Evolutionary conservation across 2,329 filamentous ascomycete genomes (phyloP).

Genomic region (Zarea fungicola): DNA sequence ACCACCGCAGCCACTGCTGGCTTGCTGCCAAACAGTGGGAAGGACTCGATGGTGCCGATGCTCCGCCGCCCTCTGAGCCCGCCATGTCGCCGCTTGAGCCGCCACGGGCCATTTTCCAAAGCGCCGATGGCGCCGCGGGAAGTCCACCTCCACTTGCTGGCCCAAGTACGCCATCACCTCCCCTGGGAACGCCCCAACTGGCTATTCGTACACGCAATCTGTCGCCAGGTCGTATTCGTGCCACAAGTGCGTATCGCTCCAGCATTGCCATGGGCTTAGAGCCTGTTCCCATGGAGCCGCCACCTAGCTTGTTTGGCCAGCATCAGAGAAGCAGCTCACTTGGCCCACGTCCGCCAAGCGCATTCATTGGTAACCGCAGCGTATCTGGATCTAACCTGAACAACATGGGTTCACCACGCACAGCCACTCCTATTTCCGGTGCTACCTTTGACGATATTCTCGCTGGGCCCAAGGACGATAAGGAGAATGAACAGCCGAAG

Average conservation of each 20-base stretch:
- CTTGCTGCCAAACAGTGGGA: slow-evolving; percentile 48
- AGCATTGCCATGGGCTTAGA: slow-evolving; percentile 41
- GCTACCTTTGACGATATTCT: slow-evolving; percentile 48
- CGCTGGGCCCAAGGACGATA: slow-evolving; percentile 27
- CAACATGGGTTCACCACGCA: slow-evolving; percentile 19
- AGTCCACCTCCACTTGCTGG: slow-evolving; percentile 18
- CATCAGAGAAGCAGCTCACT: slow-evolving; percentile 33
- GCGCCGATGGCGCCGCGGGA: slow-evolving; percentile 22
- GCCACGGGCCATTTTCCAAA: slow-evolving; percentile 31
- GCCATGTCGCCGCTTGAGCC: slow-evolving; percentile 35
- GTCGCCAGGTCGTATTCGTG: slow-evolving; percentile 30
- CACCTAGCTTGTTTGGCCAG: slow-evolving; percentile 19
- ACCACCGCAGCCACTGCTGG: slow-evolving; percentile 55
- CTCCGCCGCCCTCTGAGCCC: slow-evolving; percentile 25
- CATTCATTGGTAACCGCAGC: slow-evolving; percentile 28
- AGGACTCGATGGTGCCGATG: slow-evolving; percentile 25
- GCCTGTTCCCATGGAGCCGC: slow-evolving; percentile 35
- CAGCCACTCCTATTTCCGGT: slow-evolving; percentile 23
- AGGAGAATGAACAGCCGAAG: slow-evolving; percentile 30
- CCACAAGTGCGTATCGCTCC: slow-evolving; percentile 32
- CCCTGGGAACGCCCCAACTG: slow-evolving; percentile 25
- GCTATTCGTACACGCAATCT: slow-evolving; percentile 34
- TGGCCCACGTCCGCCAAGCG: slow-evolving; percentile 28
- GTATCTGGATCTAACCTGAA: slow-evolving; percentile 32
- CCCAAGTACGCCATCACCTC: slow-evolving; percentile 24